Evolutionary conservation across 257 asterid genomes (phyloP).

Genomic region (Ilex aquifolium): DNA sequence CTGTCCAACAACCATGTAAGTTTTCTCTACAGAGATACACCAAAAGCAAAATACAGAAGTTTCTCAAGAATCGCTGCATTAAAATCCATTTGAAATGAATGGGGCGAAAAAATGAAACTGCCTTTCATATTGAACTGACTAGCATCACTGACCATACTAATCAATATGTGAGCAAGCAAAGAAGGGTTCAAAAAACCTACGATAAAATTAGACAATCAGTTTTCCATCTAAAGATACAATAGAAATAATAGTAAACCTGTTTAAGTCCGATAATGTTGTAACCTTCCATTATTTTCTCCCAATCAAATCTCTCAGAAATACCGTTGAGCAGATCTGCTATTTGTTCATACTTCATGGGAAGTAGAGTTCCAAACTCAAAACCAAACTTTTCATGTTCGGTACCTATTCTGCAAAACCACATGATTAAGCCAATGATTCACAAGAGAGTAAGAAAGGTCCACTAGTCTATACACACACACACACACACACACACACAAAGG

Average conservation of each 20-base stretch:
- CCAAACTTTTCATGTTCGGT: conserved; percentile 99
- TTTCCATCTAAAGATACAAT: background rate
- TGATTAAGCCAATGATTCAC: background rate
- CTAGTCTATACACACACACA: no score
- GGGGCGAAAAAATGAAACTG: background rate
- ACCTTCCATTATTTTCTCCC: conserved; percentile 95
- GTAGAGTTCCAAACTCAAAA: conserved; percentile 66
- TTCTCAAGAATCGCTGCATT: background rate
- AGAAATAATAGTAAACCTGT: conserved; percentile 46
- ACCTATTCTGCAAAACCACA: conserved; percentile 64
- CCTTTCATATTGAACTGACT: background rate
- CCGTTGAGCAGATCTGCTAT: conserved; percentile 76
- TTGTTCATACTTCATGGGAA: conserved; percentile 88
- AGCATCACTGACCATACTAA: background rate
- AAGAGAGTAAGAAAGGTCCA: no score
- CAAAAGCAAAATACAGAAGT: background rate
- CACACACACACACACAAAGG: no score
- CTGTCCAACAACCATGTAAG: conserved; percentile 25
- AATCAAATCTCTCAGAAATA: conserved; percentile 95
- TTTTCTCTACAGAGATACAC: conserved; percentile 1
- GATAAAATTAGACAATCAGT: background rate
- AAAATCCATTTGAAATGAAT: background rate
- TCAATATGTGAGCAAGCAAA: no score
- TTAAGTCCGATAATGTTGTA: conserved; percentile 84
- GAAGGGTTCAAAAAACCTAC: background rate